These are phyloP conservation scores for Nidularia pulvinata DNA, from an alignment of 768 basidiomycete species.

Conservation along the genomic window DNA sequence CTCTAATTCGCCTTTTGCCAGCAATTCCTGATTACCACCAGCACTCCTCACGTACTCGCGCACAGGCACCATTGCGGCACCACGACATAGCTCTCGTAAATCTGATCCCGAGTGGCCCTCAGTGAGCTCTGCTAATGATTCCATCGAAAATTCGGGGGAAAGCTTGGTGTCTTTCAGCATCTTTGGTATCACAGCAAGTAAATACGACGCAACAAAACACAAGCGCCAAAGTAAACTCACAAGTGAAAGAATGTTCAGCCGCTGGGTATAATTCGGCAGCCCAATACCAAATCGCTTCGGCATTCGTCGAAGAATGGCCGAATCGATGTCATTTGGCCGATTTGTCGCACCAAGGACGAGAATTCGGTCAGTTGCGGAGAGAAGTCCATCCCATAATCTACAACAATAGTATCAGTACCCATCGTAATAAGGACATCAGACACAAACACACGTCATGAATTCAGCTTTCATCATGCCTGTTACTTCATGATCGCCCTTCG, in stretches of 20 bases:
- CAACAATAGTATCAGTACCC: neutral
- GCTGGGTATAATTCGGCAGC: slow-evolving; percentile 77
- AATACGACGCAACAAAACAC: neutral
- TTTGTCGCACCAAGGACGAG: slow-evolving; percentile 96
- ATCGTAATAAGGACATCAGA: neutral
- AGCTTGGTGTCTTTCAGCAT: slow-evolving; percentile 84
- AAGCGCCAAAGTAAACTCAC: slow-evolving; percentile 35
- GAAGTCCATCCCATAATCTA: slow-evolving; percentile 95
- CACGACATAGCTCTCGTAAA: slow-evolving; percentile 88
- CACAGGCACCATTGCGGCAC: slow-evolving; percentile 92
- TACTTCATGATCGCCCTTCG: slow-evolving; percentile 91
- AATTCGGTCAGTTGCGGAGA: slow-evolving; percentile 79
- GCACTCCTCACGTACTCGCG: slow-evolving; percentile 74
- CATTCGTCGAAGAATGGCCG: slow-evolving; percentile 93
- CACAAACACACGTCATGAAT: slow-evolving; percentile 77
- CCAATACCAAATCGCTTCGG: slow-evolving; percentile 92
- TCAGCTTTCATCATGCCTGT: slow-evolving; percentile 99
- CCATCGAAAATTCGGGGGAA: slow-evolving; percentile 58
- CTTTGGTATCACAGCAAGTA: slow-evolving; percentile 33
- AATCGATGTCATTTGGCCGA: slow-evolving; percentile 89
- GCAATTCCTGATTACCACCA: slow-evolving; percentile 35
- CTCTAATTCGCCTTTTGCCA: slow-evolving; percentile 50
- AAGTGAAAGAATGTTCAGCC: slow-evolving; percentile 81
- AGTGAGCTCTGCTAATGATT: slow-evolving; percentile 63
- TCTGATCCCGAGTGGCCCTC: slow-evolving; percentile 89